Conservation (phyloP, 345 rosid species). For the Orychophragmus violaceus region DNA sequence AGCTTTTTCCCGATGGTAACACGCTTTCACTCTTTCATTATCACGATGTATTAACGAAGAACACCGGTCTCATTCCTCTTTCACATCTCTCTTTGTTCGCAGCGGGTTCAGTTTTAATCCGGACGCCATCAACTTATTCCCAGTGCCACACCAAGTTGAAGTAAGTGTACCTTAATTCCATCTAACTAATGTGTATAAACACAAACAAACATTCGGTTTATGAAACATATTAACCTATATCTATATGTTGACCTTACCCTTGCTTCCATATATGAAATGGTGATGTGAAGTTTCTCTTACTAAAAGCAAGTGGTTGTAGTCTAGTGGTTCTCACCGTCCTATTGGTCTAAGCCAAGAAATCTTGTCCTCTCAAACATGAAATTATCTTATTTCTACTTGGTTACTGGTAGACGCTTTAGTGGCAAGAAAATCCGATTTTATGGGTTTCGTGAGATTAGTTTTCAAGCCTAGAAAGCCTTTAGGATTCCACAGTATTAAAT, state of each 20-base stretch:
- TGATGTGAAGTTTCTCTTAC: background rate
- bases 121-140: slow-evolving; percentile 67
- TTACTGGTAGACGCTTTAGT: no score
- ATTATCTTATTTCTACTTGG: no score
- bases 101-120: slow-evolving; percentile 71
- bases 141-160: slow-evolving; percentile 43
- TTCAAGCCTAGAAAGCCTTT: no score
- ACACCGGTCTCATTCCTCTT: background rate
- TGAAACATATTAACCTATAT: background rate
- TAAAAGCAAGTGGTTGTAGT: no score
- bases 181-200: background rate
- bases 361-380: no score
- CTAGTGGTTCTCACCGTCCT: no score
- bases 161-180: slow-evolving; percentile 43
- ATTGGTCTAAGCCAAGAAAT: no score
- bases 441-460: no score
- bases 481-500: no score
- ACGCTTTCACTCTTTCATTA: background rate
- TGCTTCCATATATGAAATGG: background rate
- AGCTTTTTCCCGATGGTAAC: slow-evolving; percentile 61
- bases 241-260: background rate
- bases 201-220: background rate
- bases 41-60: background rate
- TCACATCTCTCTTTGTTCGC: slow-evolving; percentile 6
- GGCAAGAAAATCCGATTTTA: no score